Base-by-base conservation (phyloP, 768 basidiomycete genomes). In the Rhodosporidiobolus sp. region DNA sequence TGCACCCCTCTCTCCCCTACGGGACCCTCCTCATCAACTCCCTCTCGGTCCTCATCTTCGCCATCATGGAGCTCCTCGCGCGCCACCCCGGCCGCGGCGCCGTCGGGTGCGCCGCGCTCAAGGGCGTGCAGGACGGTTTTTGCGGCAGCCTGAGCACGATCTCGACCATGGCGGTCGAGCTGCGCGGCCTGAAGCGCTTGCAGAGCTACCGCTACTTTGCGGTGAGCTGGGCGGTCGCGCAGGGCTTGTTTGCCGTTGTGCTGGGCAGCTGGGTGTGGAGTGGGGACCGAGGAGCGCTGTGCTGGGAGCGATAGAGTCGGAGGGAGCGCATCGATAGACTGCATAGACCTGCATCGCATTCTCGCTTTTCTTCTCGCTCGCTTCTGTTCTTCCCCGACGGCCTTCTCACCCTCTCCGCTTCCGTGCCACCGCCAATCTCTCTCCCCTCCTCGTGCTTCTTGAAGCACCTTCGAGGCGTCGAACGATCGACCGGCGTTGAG, bases 61-160 rank as follows among this genome's bases (percentile, higher is more conserved):
- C 88, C 28, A 83, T 85, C 32, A 87, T 90, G 76, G 88, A 87
- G 76, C 87, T 90, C 62, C 80, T 92, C 82, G 83, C 19, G 20
- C 52, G 35, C 38, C 65, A 35, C n/a, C 52, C 38, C 14, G 7
- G 43, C 50, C 67, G 55, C 52, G 35, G 58, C 11, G n/a, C 52
- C 20, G 63, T 77, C 30, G 60, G 58, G 46, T 96, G 94, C 79
- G 84, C 86, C 34, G 83, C 92, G 28, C 81, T 97, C 53, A 89
- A 91, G 78, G 94, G 92, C 2, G 82, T 98, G 49, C 83, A 84
- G 32, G 92, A 97, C 79, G 96, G 96, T 12, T 97, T 92, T 79
- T 97, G 94, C 79, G 96, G 94, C 19, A 94, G 92, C 82, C 83
- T 98, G 76, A 94, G 90, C 3, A 99, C 96, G 2, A 86, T 99